Base-by-base conservation (phyloP, 768 basidiomycete genomes). In the Phylloporus arenicola region DNA sequence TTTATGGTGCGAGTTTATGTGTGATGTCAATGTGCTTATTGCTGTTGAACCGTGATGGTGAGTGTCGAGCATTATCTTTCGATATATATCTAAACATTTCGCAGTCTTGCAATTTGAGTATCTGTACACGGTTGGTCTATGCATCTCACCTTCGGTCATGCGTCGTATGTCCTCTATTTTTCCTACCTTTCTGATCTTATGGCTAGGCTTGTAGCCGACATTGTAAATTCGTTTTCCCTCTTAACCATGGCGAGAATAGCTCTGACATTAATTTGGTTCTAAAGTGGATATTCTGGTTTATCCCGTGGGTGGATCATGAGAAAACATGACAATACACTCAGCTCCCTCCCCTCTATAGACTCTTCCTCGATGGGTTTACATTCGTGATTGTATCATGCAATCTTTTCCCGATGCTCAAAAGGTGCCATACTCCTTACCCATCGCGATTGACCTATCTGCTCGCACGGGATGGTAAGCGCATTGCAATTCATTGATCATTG, bases 231-330 rank as follows among this genome's bases (percentile, higher is more conserved):
- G 3, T 16, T 7, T 42, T 27, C 37, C 16, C 3, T 17, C 16
- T 2, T 29, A 14, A 9, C 3, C 6, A 8, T 27, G 25, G 25
- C 25, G 25, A 27, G n/a, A n/a, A n/a, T n/a, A 12, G n/a, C 3
- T 20, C 20, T 29, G n/a, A 8, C n/a, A n/a, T n/a, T n/a, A n/a
- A n/a, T n/a, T n/a, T n/a, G n/a, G n/a, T 20, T 25, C 24, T 35
- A 24, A 24, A 62, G 60, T 63, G 61, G 60, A 1, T 1, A 9
- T 6, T 31, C 9, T 51, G 50, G 44, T 16, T 51, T 4, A 25
- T 40, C 8, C 38, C 38, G 50, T 50, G 30, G 4, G 43, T 45
- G 19, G 8, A 41, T 11, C 31, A 41, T 20, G 22, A 24, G 22
- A 24, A 24, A 24, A 24, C 22, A 41, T 34, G n/a, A n/a, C n/a